Evolutionary conservation across 208 protist genomes (phyloP).

Genomic region (Angomonas deanei): DNA sequence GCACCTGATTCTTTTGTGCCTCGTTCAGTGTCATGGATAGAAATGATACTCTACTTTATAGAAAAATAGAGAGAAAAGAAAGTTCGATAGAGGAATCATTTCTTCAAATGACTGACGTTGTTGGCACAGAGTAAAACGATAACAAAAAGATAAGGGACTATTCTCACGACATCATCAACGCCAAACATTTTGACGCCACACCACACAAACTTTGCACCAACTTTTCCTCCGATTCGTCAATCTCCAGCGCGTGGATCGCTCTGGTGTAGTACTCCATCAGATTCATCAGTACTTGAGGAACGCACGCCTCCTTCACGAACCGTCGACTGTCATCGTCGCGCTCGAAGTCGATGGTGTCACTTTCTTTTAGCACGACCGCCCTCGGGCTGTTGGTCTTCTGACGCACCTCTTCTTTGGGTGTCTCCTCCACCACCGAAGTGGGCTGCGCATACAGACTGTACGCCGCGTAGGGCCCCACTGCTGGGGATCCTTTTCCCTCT

Average conservation of each 20-base stretch:
- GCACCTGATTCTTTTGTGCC: conserved; percentile 97
- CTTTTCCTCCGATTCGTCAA: background rate
- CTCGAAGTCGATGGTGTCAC: background rate
- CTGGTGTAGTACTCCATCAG: conserved; percentile 19
- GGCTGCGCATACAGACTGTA: conserved; percentile 30
- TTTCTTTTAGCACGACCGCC: conserved; percentile 9
- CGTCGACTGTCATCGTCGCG: conserved; percentile 11
- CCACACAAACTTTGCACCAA: background rate
- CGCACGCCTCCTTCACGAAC: conserved; percentile 18
- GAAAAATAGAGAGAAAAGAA: too few species aligned
- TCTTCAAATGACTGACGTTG: too few species aligned
- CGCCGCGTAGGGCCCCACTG: conserved; percentile 4
- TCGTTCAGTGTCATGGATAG: conserved; percentile 79
- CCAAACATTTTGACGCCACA: background rate
- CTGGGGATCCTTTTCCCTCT: background rate
- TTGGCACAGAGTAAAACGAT: too few species aligned
- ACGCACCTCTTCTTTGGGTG: too few species aligned
- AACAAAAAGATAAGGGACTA: too few species aligned
- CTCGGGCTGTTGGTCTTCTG: background rate
- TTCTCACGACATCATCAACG: background rate
- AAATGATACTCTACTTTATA: background rate
- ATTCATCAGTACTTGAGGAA: conserved; percentile 42
- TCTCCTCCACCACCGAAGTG: background rate
- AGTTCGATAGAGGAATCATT: too few species aligned
- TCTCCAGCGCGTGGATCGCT: background rate